Conservation (phyloP, 208 protist species). For the Spongospora subterranea region DNA sequence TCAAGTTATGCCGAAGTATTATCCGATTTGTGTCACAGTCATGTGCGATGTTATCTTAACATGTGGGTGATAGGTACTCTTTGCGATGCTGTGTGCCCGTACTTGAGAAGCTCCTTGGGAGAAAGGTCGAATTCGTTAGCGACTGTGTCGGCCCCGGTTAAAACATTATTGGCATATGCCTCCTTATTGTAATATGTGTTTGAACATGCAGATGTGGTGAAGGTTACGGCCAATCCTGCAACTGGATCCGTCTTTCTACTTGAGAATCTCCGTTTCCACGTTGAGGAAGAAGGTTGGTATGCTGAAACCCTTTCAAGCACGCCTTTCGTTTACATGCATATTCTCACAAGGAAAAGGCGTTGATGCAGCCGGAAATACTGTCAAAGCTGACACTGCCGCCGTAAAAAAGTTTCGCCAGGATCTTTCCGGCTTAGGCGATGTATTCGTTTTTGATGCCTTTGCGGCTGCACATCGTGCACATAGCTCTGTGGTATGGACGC, state of each 20-base stretch:
- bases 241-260: constrained; percentile 92
- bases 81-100: constrained; percentile 59
- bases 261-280: constrained; percentile 98
- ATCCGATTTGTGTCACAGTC: background rate
- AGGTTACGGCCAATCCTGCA: constrained; percentile 71
- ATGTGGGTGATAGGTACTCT: constrained; percentile 52
- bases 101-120: constrained; percentile 78
- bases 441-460: constrained; percentile 98
- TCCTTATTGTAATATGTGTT: background rate
- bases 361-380: constrained; percentile 74
- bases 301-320: constrained; percentile 19
- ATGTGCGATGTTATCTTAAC: background rate
- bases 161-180: background rate
- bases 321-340: constrained; percentile 20
- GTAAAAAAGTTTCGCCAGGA: constrained; percentile 80
- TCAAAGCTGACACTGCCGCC: constrained; percentile 64
- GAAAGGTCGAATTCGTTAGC: constrained; percentile 77
- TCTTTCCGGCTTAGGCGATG: constrained; percentile 90
- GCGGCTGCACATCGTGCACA: constrained; percentile 97
- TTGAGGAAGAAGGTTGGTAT: constrained; percentile 80
- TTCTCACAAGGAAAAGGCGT: constrained; percentile 81
- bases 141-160: constrained; percentile 81
- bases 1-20: constrained; percentile 54
- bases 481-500: constrained; percentile 79
- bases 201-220: constrained; percentile 77